Percentiles rank a stretch among this genome's conserved stretches.
These are phyloP conservation scores for Beauveria rudraprayagi DNA, from an alignment of 2,329 filamentous ascomycete species.

Conservation along the genomic window DNA sequence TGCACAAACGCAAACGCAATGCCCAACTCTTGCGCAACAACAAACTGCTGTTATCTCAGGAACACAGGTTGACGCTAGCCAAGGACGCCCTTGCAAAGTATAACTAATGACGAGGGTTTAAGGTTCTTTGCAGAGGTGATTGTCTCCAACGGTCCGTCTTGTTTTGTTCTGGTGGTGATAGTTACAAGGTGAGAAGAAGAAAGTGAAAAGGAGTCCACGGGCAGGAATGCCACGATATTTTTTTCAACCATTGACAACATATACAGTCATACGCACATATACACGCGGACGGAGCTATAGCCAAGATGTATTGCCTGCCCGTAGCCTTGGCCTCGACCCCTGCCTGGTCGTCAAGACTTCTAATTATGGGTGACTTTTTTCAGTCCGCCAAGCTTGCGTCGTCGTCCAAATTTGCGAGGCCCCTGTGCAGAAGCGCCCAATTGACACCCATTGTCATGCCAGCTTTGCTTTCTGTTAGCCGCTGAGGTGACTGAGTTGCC, in stretches of 20 bases:
- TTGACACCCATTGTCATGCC: not conserved
- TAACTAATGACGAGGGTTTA: not conserved
- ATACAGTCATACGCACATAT: not conserved
- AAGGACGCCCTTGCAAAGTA: not conserved
- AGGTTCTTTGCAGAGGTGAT: not conserved
- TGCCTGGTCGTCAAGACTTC: not conserved
- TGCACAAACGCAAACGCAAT: not conserved
- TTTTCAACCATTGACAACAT: not conserved
- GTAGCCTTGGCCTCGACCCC: not conserved
- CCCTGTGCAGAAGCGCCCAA: not conserved
- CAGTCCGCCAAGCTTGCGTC: no score
- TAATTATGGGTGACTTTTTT: no score
- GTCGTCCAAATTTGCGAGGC: not conserved
- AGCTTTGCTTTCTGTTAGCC: not conserved
- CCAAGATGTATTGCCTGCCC: constrained; percentile 4
- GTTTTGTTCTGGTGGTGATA: not conserved
- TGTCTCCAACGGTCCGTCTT: not conserved
- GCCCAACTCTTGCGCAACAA: not conserved
- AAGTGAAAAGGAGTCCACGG: not conserved
- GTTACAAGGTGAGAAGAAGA: not conserved
- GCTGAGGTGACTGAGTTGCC: not conserved
- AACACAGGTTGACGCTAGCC: not conserved
- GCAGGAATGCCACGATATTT: not conserved
- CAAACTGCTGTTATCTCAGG: not conserved
- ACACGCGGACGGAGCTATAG: not conserved